Conservation (phyloP, 192 early-diverging fungal species). For the Podila epicladia region DNA sequence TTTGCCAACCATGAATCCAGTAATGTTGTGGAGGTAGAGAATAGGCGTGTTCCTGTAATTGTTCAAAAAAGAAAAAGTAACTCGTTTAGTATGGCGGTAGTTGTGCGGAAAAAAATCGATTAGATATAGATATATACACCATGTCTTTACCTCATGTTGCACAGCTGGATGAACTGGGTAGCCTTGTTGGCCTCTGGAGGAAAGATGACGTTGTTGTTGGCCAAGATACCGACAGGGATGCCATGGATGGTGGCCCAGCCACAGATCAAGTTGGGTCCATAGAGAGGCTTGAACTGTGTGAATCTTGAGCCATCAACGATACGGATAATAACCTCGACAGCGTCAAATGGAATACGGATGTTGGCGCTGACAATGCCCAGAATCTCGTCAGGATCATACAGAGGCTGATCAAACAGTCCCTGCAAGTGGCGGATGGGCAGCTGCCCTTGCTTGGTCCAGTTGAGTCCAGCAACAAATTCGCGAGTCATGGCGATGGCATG, state of each 20-base stretch:
- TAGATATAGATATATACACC: not conserved
- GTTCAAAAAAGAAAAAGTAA: constrained; percentile 27
- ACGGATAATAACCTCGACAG: constrained; percentile 70
- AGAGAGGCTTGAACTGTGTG: constrained; percentile 71
- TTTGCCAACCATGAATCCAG: constrained; percentile 78
- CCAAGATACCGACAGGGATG: constrained; percentile 71
- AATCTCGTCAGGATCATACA: constrained; percentile 68
- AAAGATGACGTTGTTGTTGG: constrained; percentile 73
- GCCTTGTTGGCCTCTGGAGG: constrained; percentile 74
- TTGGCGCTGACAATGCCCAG: constrained; percentile 73
- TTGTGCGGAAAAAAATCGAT: too few relatives aligned
- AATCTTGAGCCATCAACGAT: constrained; percentile 75
- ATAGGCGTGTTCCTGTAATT: constrained; percentile 57
- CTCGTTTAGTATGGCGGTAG: too few relatives aligned
- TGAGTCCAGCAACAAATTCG: constrained; percentile 66
- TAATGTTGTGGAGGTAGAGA: constrained; percentile 73
- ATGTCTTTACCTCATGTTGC: constrained; percentile 58
- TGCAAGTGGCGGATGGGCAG: constrained; percentile 57
- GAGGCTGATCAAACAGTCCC: constrained; percentile 63
- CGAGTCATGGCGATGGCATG: constrained; percentile 72
- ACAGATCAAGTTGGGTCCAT: constrained; percentile 69
- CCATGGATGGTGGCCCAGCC: constrained; percentile 75
- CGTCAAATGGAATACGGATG: constrained; percentile 71
- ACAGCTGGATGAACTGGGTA: constrained; percentile 74
- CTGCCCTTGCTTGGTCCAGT: constrained; percentile 64